phyloP scores from a whole-genome alignment of 78 protist genomes.

The Chrysochromulina tobinii region DNA sequence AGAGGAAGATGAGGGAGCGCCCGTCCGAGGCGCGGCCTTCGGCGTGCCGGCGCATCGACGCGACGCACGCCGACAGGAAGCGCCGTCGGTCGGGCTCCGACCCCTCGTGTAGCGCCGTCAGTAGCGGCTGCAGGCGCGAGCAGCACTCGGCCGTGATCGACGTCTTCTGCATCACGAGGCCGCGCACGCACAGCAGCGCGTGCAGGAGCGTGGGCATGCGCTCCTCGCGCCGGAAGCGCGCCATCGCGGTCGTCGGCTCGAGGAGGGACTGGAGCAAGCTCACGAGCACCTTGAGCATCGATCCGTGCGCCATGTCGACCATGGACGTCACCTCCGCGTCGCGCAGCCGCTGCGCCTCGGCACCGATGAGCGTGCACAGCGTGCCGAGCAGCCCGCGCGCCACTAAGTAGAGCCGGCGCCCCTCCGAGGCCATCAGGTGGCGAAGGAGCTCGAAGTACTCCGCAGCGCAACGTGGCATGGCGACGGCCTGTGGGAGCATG shows the following conservation, averaged over 20 bases:
- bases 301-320: conserved; percentile 6
- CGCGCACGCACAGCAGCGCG: conserved; percentile 70
- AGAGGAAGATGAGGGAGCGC: conserved; percentile 63
- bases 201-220: neutral
- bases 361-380: neutral
- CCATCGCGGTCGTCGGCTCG: neutral
- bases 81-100: neutral
- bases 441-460: neutral
- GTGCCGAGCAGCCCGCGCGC: neutral
- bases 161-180: conserved; percentile 75
- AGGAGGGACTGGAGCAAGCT: neutral
- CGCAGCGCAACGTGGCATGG: neutral
- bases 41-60: conserved; percentile 44
- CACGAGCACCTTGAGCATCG: neutral
- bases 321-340: neutral
- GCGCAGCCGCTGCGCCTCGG: neutral
- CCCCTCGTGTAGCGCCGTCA: neutral
- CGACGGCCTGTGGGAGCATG: neutral
- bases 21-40: conserved; percentile 22
- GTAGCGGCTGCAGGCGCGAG: neutral
- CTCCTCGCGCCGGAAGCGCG: neutral
- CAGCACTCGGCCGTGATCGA: conserved; percentile 69
- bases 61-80: neutral
- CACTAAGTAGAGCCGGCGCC: neutral
- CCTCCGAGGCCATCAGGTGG: neutral